Base-by-base conservation (phyloP, 768 basidiomycete species). In the Calocybe gangraenosa region DNA sequence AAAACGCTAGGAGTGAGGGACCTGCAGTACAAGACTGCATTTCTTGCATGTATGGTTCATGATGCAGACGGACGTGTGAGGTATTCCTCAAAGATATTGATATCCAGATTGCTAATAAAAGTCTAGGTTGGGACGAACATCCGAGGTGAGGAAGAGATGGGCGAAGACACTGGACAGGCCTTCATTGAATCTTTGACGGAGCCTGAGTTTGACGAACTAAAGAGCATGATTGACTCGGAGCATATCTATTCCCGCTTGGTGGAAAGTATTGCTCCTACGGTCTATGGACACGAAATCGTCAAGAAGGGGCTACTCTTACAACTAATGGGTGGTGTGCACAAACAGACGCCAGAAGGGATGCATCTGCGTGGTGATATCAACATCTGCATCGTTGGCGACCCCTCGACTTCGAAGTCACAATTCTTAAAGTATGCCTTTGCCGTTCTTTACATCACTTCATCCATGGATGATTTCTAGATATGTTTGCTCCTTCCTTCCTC, bases 311-410 rank as follows among this genome's bases (percentile, higher is more conserved):
- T 99, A 25, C 69, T 98, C 18, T 71, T 99, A 14, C 96, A 98
- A 60, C 77, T 99, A 19, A 95, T 99, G 92, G 94, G 96, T 18
- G 96, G 96, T 18, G 95, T 98, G 3, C 95, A 98, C 68, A 99
- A 99, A 63, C 82, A 92, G 61, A 98, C 95, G 1, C 70, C 76
- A 0, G 96, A 98, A 64, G 96, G 96, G 28, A 98, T 98, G 82
- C 82, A 98, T 63, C 76, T 98, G n/a, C 84, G 96, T 60, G 96
- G 96, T 1, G 96, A 99, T 59, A 87, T 99, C 62, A 98, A 98
- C 55, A 94, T 99, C 42, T 98, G 95, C 60, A 92, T 98, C 42
- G 85, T 99, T 44, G 96, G 96, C 28, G 96, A 98, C 59, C 96
- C 96, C 0, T 90, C 87, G 13, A 97, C 94, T 0, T 91, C 87